Evolutionary conservation across 805 yeast genomes (phyloP), one percentile per base, ranked within the genome.

Genomic region (Debaryomyces prosopidis): DNA sequence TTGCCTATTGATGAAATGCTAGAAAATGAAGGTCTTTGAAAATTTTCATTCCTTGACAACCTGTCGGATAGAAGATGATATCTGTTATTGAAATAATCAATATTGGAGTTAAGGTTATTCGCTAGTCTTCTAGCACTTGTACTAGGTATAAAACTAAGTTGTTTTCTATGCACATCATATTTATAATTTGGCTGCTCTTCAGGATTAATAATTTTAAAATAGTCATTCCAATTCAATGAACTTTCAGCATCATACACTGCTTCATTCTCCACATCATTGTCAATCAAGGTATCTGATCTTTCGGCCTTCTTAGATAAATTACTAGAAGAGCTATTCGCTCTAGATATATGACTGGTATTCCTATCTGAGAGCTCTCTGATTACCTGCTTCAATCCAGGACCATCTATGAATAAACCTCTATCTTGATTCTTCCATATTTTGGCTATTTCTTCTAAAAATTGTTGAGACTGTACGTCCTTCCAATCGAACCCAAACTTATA

Each of bases 401-500:
- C 89, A 56, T 89, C 96, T 2, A 92, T 73, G 54, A 92, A 92
- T 6, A 90, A 58, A 0, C 97, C 97, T 36, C 92, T 73, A 45
- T 89, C 96, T 58, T 90, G 96, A 39, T 81, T 87, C 56, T 89
- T 90, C 98, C 98, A 92, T 3, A 79, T 54, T 32, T 77, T 72
- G 2, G 95, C 97, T 14, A 92, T 76, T 7, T 82, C 84, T 57
- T 94, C 98, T 18, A 92, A 60, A 52, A 82, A 78, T 42, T 69
- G 62, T 55, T 84, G 87, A 1, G 89, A 74, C 46, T 75, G 73
- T 0, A 80, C 70, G 8, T 86, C 79, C 55, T 87, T 79, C 98
- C 99, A 92, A 40, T 89, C 90, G 6, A 79, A 79, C 9, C 98
- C 98, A 64, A 84, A 91, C 36, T 77, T 76, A 35, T 73, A 74